Evolutionary conservation across 2,329 filamentous ascomycete genomes (phyloP).

Genomic region (Drechmeria coniospora): DNA sequence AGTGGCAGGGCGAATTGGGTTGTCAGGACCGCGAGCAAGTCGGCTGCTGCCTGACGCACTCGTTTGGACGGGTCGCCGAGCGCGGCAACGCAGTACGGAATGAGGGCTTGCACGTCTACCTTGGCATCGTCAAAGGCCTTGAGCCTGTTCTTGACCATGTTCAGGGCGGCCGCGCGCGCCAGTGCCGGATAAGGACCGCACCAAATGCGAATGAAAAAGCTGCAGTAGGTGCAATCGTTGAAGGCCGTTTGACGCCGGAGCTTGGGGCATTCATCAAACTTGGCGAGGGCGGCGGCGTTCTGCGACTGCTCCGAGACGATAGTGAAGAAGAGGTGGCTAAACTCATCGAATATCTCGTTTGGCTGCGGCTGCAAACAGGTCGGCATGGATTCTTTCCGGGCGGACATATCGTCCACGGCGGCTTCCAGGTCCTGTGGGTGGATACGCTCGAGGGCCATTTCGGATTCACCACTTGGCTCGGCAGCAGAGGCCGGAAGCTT

Average conservation of each 20-base stretch:
- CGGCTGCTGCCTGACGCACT: conserved; percentile 61
- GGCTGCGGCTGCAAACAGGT: conserved; percentile 37
- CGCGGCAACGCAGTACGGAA: conserved; percentile 69
- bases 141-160: conserved; percentile 43
- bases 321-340: conserved; percentile 42
- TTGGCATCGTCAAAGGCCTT: conserved; percentile 31
- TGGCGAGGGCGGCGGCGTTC: conserved; percentile 22
- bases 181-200: conserved; percentile 54
- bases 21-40: conserved; percentile 44
- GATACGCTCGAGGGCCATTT: conserved; percentile 11
- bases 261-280: conserved; percentile 39
- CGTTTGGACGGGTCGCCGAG: conserved; percentile 61
- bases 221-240: conserved; percentile 51
- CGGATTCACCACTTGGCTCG: conserved; percentile 22
- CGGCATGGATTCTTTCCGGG: conserved; percentile 20
- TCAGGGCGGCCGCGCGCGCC: conserved; percentile 53
- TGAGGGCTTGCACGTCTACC: conserved; percentile 58
- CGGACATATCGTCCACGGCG: conserved; percentile 22
- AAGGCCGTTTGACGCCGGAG: conserved; percentile 38
- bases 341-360: conserved; percentile 38
- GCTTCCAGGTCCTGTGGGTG: conserved; percentile 21
- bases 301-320: conserved; percentile 30
- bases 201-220: conserved; percentile 64
- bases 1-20: conserved; percentile 25
- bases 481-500: conserved; percentile 32